Evolutionary conservation across 1,139 yeast genomes (phyloP).

Genomic region (Yamadazyma membranifaciens): DNA sequence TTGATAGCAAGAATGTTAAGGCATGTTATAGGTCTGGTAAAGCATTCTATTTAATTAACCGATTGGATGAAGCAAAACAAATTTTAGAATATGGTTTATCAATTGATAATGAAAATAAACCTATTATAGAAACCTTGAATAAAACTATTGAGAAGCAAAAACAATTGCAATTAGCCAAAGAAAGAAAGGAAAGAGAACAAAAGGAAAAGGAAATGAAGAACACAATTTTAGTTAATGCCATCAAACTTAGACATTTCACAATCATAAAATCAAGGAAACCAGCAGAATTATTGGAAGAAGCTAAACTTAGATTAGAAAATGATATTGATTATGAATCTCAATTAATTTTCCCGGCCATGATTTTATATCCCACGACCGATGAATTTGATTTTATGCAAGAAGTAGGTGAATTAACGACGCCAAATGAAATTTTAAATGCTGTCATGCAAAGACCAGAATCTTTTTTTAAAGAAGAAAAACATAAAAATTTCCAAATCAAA

Average conservation of each 20-base stretch:
- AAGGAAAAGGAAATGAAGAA: slow-evolving; percentile 30
- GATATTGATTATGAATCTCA: slow-evolving; percentile 74
- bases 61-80: slow-evolving; percentile 69
- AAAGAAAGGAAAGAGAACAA: slow-evolving; percentile 31
- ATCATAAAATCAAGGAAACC: slow-evolving; percentile 52
- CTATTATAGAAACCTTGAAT: slow-evolving; percentile 44
- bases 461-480: slow-evolving; percentile 69
- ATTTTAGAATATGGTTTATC: slow-evolving; percentile 63
- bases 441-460: slow-evolving; percentile 64
- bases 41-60: slow-evolving; percentile 70
- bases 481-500: slow-evolving; percentile 55
- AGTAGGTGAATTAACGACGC: slow-evolving; percentile 67
- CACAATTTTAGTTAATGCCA: slow-evolving; percentile 49
- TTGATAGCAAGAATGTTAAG: slow-evolving; percentile 72
- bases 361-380: slow-evolving; percentile 79
- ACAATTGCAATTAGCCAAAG: slow-evolving; percentile 29
- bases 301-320: slow-evolving; percentile 61
- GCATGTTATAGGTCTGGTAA: slow-evolving; percentile 84
- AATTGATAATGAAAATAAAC: slow-evolving; percentile 56
- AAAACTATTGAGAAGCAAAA: slow-evolving; percentile 41
- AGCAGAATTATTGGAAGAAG: slow-evolving; percentile 46
- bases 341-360: slow-evolving; percentile 73
- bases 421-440: slow-evolving; percentile 54
- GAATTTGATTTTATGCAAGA: slow-evolving; percentile 82
- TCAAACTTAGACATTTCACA: slow-evolving; percentile 53